Base-by-base conservation (phyloP, 2,329 filamentous ascomycete genomes). In the Penicillium sp. region DNA sequence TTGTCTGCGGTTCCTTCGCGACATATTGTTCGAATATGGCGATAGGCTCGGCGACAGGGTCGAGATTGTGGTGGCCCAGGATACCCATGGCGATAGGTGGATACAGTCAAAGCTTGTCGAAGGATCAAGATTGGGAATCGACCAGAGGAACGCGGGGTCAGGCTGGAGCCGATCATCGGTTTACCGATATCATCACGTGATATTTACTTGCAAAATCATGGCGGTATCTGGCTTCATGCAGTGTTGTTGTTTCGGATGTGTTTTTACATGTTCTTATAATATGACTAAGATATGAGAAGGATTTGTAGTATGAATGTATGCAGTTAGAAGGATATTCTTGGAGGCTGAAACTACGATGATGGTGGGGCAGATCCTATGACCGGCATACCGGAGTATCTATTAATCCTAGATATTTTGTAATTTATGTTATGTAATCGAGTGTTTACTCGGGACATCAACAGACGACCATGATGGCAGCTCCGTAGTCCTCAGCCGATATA, bases 1-100 rank as follows among this genome's bases (percentile, higher is more conserved):
- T 72, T 2, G 81, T 84, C 36, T 64, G 59, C n/a, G 61, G 54
- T 29, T 62, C 53, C 13, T 25, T 40, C 3, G 59, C 13, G 15
- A 65, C 47, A 41, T 57, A 66, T 59, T 65, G 61, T 3, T 60
- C 55, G 31, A 65, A 65, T 21, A 66, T 19, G 4, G 61, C 64
- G 46, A 66, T 62, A 25, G 57, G 62, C 50, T 65, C 56, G 15
- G 27, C 46, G 7, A 66, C 52, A 19, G 62, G 62, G 10, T 43
- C 50, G 45, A 66, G 62, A 46, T 55, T 36, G 40, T 60, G 57
- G 25, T 56, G 53, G 7, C 59, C 60, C 11, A 59, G 33, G 23
- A 63, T 45, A 33, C 56, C 56, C 60, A 64, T 64, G 23, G 1
- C 5, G 36, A 50, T 6, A 27, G 33, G 10, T 25, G 9, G 5